These are phyloP conservation scores for Phycomyces blakesleeanus DNA, from an alignment of 192 early-diverging fungal genomes.

Conservation along the genomic window DNA sequence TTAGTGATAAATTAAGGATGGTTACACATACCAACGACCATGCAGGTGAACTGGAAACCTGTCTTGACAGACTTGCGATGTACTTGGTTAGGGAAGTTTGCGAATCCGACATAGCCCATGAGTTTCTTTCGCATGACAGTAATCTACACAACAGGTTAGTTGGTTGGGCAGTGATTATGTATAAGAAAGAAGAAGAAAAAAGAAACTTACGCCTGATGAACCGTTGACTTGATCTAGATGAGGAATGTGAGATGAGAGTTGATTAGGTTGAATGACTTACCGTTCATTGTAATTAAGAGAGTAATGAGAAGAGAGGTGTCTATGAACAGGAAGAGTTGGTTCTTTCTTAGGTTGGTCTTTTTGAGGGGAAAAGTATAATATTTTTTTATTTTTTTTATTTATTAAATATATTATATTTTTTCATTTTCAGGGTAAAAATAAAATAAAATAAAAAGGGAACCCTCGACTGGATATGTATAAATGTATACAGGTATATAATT, in stretches of 20 bases:
- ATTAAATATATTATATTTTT: too few species aligned
- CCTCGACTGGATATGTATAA: too few species aligned
- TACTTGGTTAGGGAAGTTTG: slow-evolving; percentile 92
- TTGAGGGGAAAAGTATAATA: background rate
- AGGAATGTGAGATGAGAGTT: background rate
- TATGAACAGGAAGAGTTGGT: background rate
- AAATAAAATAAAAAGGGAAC: too few species aligned
- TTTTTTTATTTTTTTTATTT: background rate
- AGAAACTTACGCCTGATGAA: slow-evolving; percentile 9
- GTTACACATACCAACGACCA: slow-evolving; percentile 82
- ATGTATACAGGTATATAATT: too few species aligned
- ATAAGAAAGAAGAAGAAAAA: background rate
- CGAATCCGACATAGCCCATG: slow-evolving; percentile 94
- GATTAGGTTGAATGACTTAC: background rate
- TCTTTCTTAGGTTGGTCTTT: background rate
- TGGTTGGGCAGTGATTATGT: background rate
- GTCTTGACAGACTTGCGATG: slow-evolving; percentile 93
- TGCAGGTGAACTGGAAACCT: slow-evolving; percentile 93
- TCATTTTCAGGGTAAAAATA: too few species aligned
- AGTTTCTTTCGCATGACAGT: slow-evolving; percentile 62
- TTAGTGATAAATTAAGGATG: background rate
- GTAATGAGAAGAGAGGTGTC: background rate
- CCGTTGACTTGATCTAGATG: slow-evolving; percentile 13
- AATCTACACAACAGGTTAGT: slow-evolving; percentile 10
- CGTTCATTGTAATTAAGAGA: background rate